Evolutionary conservation across 1,284 basidiomycete species (phyloP), one percentile per base, ranked within the genome.

Genomic region (Termitomyces sp.): DNA sequence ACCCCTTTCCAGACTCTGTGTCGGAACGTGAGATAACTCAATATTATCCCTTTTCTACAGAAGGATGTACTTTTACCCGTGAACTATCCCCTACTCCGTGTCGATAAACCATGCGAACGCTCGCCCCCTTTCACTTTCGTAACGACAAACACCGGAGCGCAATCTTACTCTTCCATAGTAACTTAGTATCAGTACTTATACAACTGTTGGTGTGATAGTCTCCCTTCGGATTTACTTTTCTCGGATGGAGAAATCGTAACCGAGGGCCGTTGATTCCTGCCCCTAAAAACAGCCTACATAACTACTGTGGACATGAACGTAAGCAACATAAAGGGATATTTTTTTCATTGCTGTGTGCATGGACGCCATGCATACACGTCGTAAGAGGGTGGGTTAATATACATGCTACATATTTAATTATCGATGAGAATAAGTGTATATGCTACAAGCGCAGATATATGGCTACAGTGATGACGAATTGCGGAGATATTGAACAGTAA

Each of bases 391-490:
- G 28, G 14, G 43, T 46, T 26, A 48, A 55, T 59, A 18, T 40
- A 30, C 42, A 49, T 50, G 55, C 45, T 57, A 57, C 52, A 57
- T 24, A 33, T 54, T 41, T 39, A 33, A 31, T 38, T 38, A 16
- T 3, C 14, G 3, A 30, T 44, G 34, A 16, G n/a, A 16, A 46
- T 7, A 46, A 26, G 16, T 18, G n/a, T 26, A 13, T 35, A 41
- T 37, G 48, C 44, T 50, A 48, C 43, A 53, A 45, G 19, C 7
- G 43, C 48, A 39, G 48, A 48, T 37, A 34, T 57, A 57, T 10
- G 37, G 55, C 49, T 57, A 57, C 55, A 57, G 33, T 41, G 34
- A 34, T 16, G 21, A 33, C 31, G 35, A 35, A 35, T 35, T 37
- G 49, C 44, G 28, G 21, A 16, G 21, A 34, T 28, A 35, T 19